Conservation (phyloP, 108 stramenopile species). For the Cyclotella baltica region DNA sequence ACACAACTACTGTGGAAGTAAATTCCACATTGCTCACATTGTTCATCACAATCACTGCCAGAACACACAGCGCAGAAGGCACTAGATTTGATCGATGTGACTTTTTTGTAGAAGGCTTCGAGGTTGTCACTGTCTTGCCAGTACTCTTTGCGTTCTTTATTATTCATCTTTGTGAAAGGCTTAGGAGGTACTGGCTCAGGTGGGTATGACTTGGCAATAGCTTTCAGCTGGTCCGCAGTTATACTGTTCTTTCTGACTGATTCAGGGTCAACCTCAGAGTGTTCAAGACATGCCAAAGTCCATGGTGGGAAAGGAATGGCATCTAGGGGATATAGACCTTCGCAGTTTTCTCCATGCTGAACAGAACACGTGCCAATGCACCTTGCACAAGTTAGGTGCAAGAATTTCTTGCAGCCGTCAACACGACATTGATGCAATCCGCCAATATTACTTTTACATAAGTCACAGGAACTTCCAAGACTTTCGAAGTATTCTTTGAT, state of each 20-base stretch:
- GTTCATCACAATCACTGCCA: conserved; percentile 43
- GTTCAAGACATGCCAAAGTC: conserved; percentile 80
- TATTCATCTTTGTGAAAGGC: conserved; percentile 70
- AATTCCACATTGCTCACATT: conserved; percentile 62
- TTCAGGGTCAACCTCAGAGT: conserved; percentile 66
- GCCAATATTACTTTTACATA: conserved; percentile 79
- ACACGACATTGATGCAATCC: conserved; percentile 71
- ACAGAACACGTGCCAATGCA: conserved; percentile 80
- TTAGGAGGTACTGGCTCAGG: conserved; percentile 67
- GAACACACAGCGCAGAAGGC: conserved; percentile 74
- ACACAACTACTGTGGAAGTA: conserved; percentile 69
- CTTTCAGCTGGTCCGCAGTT: conserved; percentile 59
- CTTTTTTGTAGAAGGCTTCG: conserved; percentile 55
- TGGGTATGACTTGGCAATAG: conserved; percentile 74
- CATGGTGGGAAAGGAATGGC: conserved; percentile 65
- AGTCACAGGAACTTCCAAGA: conserved; percentile 53
- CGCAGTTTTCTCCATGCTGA: conserved; percentile 82
- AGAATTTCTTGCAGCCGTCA: conserved; percentile 68
- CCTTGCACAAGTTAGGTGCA: conserved; percentile 86
- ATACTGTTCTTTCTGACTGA: conserved; percentile 48
- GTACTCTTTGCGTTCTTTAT: conserved; percentile 60
- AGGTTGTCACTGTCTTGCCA: conserved; percentile 65
- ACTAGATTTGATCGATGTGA: conserved; percentile 59
- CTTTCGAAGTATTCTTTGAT: conserved; percentile 63
- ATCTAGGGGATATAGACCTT: conserved; percentile 51